A percentile compares a stretch with the other conserved stretches of the same genome.
phyloP scores from a whole-genome alignment of 2,329 filamentous ascomycete genomes.

The Septoria petroselini region DNA sequence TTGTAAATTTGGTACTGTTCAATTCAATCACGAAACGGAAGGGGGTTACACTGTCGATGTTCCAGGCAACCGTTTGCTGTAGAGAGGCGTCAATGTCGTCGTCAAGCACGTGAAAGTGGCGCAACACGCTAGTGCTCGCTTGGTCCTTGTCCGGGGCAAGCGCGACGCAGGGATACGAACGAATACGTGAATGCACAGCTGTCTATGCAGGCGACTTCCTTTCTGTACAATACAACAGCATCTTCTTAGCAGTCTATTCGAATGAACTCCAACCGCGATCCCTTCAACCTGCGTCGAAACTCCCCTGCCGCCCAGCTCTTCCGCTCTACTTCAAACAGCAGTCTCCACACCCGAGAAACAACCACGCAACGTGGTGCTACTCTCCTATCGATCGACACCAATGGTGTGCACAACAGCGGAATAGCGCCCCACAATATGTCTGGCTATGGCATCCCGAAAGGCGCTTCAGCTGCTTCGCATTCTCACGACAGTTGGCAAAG shows the following conservation, averaged over 20 bases:
- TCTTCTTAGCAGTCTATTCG: slow-evolving; percentile 6
- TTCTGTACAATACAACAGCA: background rate
- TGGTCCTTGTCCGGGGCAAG: background rate
- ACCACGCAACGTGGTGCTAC: slow-evolving; percentile 6
- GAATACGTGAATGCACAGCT: background rate
- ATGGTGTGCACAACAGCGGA: slow-evolving; percentile 1
- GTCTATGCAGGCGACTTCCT: background rate
- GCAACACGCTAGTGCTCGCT: background rate
- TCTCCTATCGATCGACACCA: slow-evolving; percentile 8
- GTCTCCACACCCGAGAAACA: slow-evolving; percentile 2
- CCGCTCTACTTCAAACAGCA: slow-evolving; percentile 9
- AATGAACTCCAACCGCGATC: slow-evolving; percentile 47
- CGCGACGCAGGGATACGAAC: background rate
- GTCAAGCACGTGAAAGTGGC: slow-evolving; percentile 10
- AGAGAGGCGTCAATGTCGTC: background rate
- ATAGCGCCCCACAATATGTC: slow-evolving; percentile 22
- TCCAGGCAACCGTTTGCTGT: background rate
- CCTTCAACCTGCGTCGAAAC: slow-evolving; percentile 44
- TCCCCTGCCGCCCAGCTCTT: slow-evolving; percentile 28
- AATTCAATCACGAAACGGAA: too few relatives aligned
- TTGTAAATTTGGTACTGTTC: too few relatives aligned
- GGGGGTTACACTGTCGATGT: background rate
- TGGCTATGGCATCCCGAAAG: slow-evolving; percentile 25
- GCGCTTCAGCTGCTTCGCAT: slow-evolving; percentile 17
- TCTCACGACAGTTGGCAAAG: slow-evolving; percentile 18